Evolutionary conservation across 2,329 filamentous ascomycete genomes (phyloP).

Genomic region (Geosmithia morbida): DNA sequence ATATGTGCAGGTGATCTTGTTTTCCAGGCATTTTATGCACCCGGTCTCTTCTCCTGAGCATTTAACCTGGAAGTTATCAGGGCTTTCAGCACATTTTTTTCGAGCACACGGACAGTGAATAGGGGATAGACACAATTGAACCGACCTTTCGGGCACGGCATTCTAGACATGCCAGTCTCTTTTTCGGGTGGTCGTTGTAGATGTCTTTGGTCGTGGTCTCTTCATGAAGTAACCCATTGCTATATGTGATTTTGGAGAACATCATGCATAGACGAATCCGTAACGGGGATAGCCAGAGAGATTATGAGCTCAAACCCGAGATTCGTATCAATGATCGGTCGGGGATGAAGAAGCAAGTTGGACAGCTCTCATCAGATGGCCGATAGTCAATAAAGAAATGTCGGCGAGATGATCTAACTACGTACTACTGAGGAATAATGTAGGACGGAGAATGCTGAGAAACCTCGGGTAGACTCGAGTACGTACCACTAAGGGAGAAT

Average conservation of each 20-base stretch:
- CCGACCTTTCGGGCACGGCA: not conserved
- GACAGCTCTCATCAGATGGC: not conserved
- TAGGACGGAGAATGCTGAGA: not conserved
- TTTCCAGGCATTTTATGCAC: not conserved
- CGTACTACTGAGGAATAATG: too few species aligned
- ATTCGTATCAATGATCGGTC: too few species aligned
- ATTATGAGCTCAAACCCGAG: too few species aligned
- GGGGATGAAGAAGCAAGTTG: not conserved
- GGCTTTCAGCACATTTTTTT: not conserved
- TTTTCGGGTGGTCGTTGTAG: not conserved
- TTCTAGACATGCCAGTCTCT: not conserved
- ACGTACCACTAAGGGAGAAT: too few species aligned
- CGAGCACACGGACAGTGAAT: not conserved
- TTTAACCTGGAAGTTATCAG: not conserved
- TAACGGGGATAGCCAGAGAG: too few species aligned
- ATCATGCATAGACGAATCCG: not conserved
- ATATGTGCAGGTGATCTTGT: not conserved
- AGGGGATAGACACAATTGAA: not conserved
- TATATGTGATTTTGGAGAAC: not conserved
- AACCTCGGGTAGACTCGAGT: too few species aligned
- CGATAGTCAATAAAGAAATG: not conserved
- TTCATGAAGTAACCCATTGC: not conserved
- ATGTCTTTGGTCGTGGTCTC: not conserved
- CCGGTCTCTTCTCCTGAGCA: not conserved
- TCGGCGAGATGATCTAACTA: too few species aligned